phyloP scores from a whole-genome alignment of 176 grass and related monocot species.

The Juncus effusus region DNA sequence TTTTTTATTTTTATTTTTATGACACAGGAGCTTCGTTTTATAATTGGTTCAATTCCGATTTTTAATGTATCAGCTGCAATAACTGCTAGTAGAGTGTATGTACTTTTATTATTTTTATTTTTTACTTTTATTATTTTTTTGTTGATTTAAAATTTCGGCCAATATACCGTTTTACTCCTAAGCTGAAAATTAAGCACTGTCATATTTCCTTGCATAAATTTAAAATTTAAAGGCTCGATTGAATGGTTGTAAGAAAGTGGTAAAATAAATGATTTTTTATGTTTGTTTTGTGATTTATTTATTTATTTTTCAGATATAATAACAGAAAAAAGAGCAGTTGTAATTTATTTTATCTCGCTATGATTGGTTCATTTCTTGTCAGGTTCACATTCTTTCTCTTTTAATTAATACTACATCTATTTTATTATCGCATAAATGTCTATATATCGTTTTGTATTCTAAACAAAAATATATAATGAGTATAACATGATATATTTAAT shows the following conservation, averaged over 20 bases:
- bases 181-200: too few species aligned
- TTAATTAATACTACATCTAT: constrained; percentile 20
- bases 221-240: background rate
- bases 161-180: too few species aligned
- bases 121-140: too few species aligned
- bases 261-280: background rate
- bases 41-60: constrained; percentile 79
- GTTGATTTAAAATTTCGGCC: too few species aligned
- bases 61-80: constrained; percentile 87
- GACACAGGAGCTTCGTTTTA: constrained; percentile 82
- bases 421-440: background rate
- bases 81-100: constrained; percentile 82
- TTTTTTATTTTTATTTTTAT: constrained; percentile 21
- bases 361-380: constrained; percentile 68
- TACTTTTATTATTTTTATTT: constrained; percentile 6
- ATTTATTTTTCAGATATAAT: constrained; percentile 61
- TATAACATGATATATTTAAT: background rate
- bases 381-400: constrained; percentile 45
- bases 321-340: constrained; percentile 89
- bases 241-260: background rate
- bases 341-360: constrained; percentile 68
- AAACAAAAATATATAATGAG: background rate
- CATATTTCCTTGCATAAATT: too few species aligned
- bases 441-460: background rate
- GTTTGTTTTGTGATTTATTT: background rate